Evolutionary conservation across 2,329 filamentous ascomycete species (phyloP).

Genomic region (Aspergillus carbonarius): DNA sequence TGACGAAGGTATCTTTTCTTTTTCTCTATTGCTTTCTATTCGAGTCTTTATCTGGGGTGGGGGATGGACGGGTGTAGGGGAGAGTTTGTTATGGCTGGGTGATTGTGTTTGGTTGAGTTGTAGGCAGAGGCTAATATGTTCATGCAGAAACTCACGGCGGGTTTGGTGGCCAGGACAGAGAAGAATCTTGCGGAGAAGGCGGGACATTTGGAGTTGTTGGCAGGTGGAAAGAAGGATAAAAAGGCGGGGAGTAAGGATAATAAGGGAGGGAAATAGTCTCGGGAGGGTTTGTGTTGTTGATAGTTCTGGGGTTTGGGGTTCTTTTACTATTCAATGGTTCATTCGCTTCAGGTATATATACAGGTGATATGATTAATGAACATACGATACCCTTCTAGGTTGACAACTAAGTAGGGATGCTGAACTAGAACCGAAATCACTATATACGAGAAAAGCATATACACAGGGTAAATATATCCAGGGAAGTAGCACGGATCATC

Average conservation of each 20-base stretch:
- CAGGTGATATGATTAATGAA: constrained; percentile 7
- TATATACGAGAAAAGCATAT: neutral
- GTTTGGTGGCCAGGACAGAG: constrained; percentile 66
- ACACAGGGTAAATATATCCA: neutral
- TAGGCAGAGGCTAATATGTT: neutral
- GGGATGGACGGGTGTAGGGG: too few relatives aligned
- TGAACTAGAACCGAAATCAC: neutral
- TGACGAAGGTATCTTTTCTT: constrained; percentile 56
- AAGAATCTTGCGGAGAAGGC: constrained; percentile 64
- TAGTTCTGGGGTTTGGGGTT: neutral
- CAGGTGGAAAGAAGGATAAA: constrained; percentile 64
- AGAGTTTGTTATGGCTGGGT: neutral
- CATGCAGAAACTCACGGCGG: constrained; percentile 32
- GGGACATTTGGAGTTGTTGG: constrained; percentile 68
- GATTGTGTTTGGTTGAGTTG: constrained; percentile 26
- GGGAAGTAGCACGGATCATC: constrained; percentile 12
- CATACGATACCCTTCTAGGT: neutral
- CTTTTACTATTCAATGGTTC: neutral
- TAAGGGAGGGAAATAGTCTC: constrained; percentile 12
- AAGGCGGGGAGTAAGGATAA: constrained; percentile 35
- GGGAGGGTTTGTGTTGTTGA: neutral
- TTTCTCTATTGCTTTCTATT: too few relatives aligned
- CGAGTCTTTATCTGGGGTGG: too few relatives aligned
- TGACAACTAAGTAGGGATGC: too few relatives aligned
- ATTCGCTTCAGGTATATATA: neutral